Conservation (phyloP, 2,329 filamentous ascomycete genomes). For the Graphilbum fragrans region DNA sequence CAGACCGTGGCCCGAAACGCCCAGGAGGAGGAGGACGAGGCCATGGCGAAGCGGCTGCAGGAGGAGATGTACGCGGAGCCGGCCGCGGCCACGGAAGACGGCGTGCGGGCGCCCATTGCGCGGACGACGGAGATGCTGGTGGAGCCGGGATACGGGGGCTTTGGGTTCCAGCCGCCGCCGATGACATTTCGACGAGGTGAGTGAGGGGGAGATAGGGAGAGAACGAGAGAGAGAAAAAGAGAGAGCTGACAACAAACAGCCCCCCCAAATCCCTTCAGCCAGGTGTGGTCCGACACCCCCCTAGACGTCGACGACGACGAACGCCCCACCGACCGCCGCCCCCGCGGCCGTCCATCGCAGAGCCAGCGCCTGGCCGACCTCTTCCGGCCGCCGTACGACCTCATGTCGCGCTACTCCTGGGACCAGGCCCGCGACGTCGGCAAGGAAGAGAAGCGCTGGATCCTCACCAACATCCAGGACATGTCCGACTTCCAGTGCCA, state of each 20-base stretch:
- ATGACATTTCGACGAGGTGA: too few species aligned
- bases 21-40: conserved; percentile 77
- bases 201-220: too few species aligned
- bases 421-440: conserved; percentile 75
- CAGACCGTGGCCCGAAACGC: conserved; percentile 31
- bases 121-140: conserved; percentile 86
- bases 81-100: conserved; percentile 28
- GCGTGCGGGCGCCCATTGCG: conserved; percentile 79
- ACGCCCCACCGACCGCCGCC: conserved; percentile 1
- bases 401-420: conserved; percentile 73
- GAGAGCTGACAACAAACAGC: neutral
- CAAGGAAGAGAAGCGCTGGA: conserved; percentile 84
- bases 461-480: conserved; percentile 92
- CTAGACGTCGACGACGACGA: conserved; percentile 6
- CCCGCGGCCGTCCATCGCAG: conserved; percentile 8
- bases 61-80: conserved; percentile 66
- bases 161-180: too few species aligned
- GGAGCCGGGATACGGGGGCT: conserved; percentile 50
- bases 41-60: conserved; percentile 82
- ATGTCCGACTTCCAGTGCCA: conserved; percentile 91
- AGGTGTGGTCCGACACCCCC: conserved; percentile 24
- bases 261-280: conserved; percentile 23
- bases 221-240: too few species aligned
- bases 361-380: conserved; percentile 65
- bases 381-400: conserved; percentile 81